Conservation (phyloP, 768 basidiomycete species). For the Boletus reticuloceps region DNA sequence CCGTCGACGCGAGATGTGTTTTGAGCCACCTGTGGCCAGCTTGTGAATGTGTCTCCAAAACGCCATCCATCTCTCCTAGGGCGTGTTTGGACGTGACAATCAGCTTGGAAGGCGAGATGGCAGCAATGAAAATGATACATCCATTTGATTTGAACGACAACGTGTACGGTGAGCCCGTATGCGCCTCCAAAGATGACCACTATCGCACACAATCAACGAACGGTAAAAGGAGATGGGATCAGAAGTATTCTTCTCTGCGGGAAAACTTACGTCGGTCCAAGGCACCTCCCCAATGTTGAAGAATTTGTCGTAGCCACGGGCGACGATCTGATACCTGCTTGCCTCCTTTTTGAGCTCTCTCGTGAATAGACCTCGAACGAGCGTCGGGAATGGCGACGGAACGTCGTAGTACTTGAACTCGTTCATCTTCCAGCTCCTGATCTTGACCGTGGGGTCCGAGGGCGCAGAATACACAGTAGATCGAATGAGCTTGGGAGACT, state of each 20-base stretch:
- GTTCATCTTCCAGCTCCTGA: constrained; percentile 96
- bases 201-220: constrained; percentile 28
- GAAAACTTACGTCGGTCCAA: constrained; percentile 78
- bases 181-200: constrained; percentile 72
- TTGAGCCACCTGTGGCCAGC: constrained; percentile 83
- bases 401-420: constrained; percentile 92
- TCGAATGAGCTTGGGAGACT: constrained; percentile 62
- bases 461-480: constrained; percentile 57
- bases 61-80: constrained; percentile 54
- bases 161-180: constrained; percentile 76
- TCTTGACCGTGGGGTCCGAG: constrained; percentile 47
- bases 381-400: constrained; percentile 89
- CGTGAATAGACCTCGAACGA: constrained; percentile 91
- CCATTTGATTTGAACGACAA: constrained; percentile 94
- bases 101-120: constrained; percentile 70
- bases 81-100: constrained; percentile 93
- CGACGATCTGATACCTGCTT: constrained; percentile 63
- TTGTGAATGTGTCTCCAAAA: constrained; percentile 66
- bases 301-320: constrained; percentile 96
- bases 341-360: constrained; percentile 38
- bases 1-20: constrained; percentile 51
- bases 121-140: constrained; percentile 93
- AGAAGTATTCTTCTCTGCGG: not conserved
- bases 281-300: constrained; percentile 97
- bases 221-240: not conserved